Evolutionary conservation across 129 eudicot genomes (phyloP).

Genomic region (Flaveria sonorensis): DNA sequence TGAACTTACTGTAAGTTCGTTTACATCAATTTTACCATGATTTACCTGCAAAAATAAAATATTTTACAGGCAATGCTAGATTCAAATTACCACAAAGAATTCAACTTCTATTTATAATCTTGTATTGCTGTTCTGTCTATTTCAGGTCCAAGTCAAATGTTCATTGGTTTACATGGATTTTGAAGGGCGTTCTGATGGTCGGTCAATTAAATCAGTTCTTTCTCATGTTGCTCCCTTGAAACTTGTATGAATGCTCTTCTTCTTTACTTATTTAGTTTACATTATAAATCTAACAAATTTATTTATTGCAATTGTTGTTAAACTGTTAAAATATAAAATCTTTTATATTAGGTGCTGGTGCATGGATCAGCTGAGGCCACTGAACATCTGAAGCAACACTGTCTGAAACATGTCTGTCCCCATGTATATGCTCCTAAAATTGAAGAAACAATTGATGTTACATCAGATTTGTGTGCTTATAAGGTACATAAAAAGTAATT

Average conservation of each 20-base stretch:
- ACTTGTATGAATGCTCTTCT: constrained; percentile 55
- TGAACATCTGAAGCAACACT: constrained; percentile 95
- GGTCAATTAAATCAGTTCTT: constrained; percentile 87
- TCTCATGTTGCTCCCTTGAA: constrained; percentile 87
- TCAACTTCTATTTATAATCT: constrained; percentile 1
- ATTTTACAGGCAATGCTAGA: neutral
- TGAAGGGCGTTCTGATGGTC: constrained; percentile 99
- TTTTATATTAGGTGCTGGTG: constrained; percentile 70
- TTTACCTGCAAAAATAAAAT: neutral
- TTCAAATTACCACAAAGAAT: neutral
- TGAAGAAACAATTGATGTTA: constrained; percentile 94
- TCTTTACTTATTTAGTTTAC: neutral
- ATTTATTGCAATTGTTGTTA: neutral
- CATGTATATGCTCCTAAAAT: constrained; percentile 94
- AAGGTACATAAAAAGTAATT: constrained; percentile 46
- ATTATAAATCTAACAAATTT: neutral
- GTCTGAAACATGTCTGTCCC: constrained; percentile 82
- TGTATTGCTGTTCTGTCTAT: constrained; percentile 21
- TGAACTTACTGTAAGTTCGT: constrained; percentile 77
- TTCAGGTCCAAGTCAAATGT: constrained; percentile 90
- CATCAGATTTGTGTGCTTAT: constrained; percentile 97
- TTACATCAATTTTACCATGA: neutral
- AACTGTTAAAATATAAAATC: neutral
- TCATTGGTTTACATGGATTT: constrained; percentile 85
- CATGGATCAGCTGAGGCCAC: constrained; percentile 99